Evolutionary conservation across 805 yeast species (phyloP).

Genomic region (Monosporozyma siamensis): DNA sequence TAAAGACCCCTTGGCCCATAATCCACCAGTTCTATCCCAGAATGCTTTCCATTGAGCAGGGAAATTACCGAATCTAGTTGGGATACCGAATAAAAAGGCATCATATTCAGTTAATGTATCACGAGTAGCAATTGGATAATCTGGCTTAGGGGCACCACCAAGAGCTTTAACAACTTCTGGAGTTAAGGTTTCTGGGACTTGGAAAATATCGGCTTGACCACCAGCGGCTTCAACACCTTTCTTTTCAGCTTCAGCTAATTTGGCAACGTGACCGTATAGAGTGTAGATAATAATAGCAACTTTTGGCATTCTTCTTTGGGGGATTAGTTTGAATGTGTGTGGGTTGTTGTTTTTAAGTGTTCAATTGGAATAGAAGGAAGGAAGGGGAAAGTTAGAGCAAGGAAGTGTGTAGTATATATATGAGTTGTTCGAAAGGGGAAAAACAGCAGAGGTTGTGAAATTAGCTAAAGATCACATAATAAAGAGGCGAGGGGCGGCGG

Average conservation of each 20-base stretch:
- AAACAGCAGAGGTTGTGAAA: background rate
- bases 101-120: conserved; percentile 58
- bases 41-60: conserved; percentile 74
- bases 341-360: background rate
- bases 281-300: conserved; percentile 75
- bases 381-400: background rate
- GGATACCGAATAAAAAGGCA: conserved; percentile 76
- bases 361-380: background rate
- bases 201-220: conserved; percentile 60
- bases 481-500: too few relatives aligned
- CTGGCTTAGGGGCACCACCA: conserved; percentile 56
- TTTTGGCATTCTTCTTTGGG: conserved; percentile 27
- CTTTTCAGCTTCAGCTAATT: conserved; percentile 59
- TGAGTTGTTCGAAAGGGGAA: background rate
- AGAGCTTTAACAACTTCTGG: conserved; percentile 50
- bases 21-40: conserved; percentile 69
- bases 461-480: too few relatives aligned
- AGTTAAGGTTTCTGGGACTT: conserved; percentile 69
- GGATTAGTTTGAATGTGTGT: background rate
- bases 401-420: too few relatives aligned
- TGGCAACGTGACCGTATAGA: conserved; percentile 66
- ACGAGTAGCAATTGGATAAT: conserved; percentile 52
- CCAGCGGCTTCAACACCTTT: conserved; percentile 65
- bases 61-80: conserved; percentile 74
- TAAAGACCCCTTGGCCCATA: conserved; percentile 69